Evolutionary conservation across 2,329 filamentous ascomycete genomes (phyloP), one percentile per base, ranked within the genome.

Genomic region (Remersonia thermophila): DNA sequence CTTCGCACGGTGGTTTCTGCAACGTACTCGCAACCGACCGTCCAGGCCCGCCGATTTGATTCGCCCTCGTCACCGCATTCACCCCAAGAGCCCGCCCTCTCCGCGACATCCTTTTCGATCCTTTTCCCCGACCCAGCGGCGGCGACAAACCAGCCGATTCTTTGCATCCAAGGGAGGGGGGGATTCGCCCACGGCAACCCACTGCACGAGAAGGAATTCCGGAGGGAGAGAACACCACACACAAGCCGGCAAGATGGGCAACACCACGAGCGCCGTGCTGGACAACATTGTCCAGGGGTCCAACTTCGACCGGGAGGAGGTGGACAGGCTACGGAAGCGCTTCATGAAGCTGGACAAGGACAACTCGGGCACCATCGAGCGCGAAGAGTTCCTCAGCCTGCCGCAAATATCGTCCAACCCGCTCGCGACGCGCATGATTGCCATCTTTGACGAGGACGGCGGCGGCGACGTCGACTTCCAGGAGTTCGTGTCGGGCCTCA

Each of bases 331-430:
- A 57, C 76, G 86, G 55, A 98, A 98, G 69, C 77, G 89, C 44
- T 98, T 98, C 57, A 96, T 96, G 89, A 98, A 98, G 66, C 69
- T 98, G 42, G 91, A 98, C 63, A 96, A 95, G 89, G 89, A 98
- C 60, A 93, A 93, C 66, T 95, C 87, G 11, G 91, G 91, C 50
- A 96, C 91, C 32, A 94, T 98, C 62, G 91, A 98, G 63, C 86
- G 91, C 55, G 89, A 96, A 58, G 91, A 98, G 60, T 98, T 98
- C 61, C 78, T 98, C 47, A 91, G 83, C 54, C 77, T 98, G 41
- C 91, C 91, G 26, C 91, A 96, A 66, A 93, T 98, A 57, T 93
- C 86, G 38, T 94, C 89, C 33, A 98, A 98, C 63, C 91, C 91
- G 18, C 79, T 98, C 37, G 91, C 91, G 47, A 96, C 91, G 53